phyloP scores from a whole-genome alignment of 2,329 filamentous ascomycete genomes.

The Claviceps digitariae region DNA sequence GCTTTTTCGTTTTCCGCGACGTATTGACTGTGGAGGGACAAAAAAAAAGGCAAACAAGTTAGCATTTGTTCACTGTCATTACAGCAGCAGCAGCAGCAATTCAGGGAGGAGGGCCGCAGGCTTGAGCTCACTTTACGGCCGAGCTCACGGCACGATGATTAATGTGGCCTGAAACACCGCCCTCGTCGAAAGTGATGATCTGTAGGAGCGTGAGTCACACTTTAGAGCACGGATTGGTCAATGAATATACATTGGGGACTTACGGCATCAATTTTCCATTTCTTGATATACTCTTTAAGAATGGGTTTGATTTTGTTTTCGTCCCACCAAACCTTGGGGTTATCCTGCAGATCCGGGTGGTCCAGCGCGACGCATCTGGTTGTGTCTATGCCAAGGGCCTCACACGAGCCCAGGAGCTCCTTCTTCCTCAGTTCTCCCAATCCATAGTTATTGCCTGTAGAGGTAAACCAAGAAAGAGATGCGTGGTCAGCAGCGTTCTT shows the following conservation, averaged over 20 bases:
- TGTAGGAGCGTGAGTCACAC: constrained; percentile 4
- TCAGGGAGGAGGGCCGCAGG: not conserved
- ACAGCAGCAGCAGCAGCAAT: not conserved
- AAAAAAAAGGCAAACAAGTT: not conserved
- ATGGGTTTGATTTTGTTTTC: constrained; percentile 18
- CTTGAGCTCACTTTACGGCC: constrained; percentile 20
- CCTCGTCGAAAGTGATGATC: constrained; percentile 28
- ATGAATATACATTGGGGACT: not conserved
- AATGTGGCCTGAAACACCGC: constrained; percentile 25
- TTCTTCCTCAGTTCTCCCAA: constrained; percentile 15
- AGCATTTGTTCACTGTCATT: not conserved
- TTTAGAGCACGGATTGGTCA: not conserved
- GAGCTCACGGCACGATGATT: constrained; percentile 26
- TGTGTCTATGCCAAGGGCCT: constrained; percentile 15
- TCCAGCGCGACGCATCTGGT: constrained; percentile 19
- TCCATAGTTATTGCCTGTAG: constrained; percentile 18
- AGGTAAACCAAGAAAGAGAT: not conserved
- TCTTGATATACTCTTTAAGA: constrained; percentile 19
- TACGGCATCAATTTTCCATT: constrained; percentile 25
- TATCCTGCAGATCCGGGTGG: constrained; percentile 22
- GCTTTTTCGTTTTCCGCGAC: constrained; percentile 15
- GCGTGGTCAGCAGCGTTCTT: not conserved
- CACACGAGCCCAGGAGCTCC: constrained; percentile 18
- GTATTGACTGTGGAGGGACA: constrained; percentile 12
- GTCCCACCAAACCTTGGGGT: constrained; percentile 25